A percentile compares a stretch with the other conserved stretches of the same genome.
Evolutionary conservation across 441 rosid genomes (phyloP).

Genomic region (Erodium moschatum): DNA sequence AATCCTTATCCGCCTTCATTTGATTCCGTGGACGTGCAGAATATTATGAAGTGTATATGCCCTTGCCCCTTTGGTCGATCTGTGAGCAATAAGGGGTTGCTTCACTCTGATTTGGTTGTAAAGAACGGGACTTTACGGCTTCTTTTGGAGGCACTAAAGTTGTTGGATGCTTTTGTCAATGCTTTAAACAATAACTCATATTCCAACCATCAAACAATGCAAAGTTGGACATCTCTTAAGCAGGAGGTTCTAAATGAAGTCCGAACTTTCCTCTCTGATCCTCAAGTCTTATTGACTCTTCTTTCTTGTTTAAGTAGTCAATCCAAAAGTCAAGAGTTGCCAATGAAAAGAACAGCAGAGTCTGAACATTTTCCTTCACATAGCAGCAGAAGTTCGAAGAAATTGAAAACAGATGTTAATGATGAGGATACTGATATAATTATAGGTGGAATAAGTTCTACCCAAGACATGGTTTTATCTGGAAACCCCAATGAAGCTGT

Average conservation of each 20-base stretch:
- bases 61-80: constrained; percentile 70
- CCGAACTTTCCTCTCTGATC: constrained; percentile 67
- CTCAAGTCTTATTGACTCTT: constrained; percentile 57
- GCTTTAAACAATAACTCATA: constrained; percentile 31
- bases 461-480: constrained; percentile 28
- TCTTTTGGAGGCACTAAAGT: constrained; percentile 61
- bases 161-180: constrained; percentile 51
- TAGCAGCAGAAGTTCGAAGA: constrained; percentile 34
- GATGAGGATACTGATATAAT: constrained; percentile 51
- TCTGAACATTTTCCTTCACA: constrained; percentile 25
- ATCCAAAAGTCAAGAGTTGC: constrained; percentile 23
- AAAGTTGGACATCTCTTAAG: constrained; percentile 42
- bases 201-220: constrained; percentile 27
- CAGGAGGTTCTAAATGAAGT: constrained; percentile 58
- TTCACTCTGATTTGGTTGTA: constrained; percentile 67
- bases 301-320: constrained; percentile 44
- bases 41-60: constrained; percentile 55
- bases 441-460: constrained; percentile 48
- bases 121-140: constrained; percentile 79
- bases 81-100: constrained; percentile 73
- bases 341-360: constrained; percentile 47
- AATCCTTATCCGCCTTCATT: constrained; percentile 36
- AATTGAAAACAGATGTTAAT: constrained; percentile 28
- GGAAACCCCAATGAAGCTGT: constrained; percentile 26
- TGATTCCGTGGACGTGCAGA: constrained; percentile 43